Evolutionary conservation across 768 basidiomycete genomes (phyloP).

Genomic region (Cantharellus anzutake): DNA sequence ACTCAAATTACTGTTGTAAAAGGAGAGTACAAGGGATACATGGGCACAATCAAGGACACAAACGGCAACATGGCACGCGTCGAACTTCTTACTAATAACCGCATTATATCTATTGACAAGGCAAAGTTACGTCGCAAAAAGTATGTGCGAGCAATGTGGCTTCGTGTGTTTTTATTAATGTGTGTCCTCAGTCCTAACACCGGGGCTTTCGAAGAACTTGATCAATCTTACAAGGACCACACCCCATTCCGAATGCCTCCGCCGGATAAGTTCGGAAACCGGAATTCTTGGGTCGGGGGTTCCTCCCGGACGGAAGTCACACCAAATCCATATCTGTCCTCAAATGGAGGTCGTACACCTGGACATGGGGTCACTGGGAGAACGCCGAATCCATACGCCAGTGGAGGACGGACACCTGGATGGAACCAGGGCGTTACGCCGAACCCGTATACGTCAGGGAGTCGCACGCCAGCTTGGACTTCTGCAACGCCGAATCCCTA

Average conservation of each 20-base stretch:
- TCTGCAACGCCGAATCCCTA: slow-evolving; percentile 40
- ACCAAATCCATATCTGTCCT: slow-evolving; percentile 23
- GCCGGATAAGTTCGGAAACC: background rate
- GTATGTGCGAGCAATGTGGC: slow-evolving; percentile 25
- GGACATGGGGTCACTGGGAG: slow-evolving; percentile 12
- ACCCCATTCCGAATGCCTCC: background rate
- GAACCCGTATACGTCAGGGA: slow-evolving; percentile 43
- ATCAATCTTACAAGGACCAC: background rate
- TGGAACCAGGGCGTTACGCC: slow-evolving; percentile 49
- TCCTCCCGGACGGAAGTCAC: slow-evolving; percentile 25
- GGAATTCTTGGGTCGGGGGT: background rate
- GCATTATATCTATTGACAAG: slow-evolving; percentile 73
- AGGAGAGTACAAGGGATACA: slow-evolving; percentile 79
- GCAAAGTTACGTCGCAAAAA: slow-evolving; percentile 50
- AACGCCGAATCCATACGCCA: slow-evolving; percentile 30
- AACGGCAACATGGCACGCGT: slow-evolving; percentile 76
- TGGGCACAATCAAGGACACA: slow-evolving; percentile 87
- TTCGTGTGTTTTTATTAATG: background rate
- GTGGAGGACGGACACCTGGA: slow-evolving; percentile 46
- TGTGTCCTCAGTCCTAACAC: background rate
- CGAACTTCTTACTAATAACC: slow-evolving; percentile 78
- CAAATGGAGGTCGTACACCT: slow-evolving; percentile 11
- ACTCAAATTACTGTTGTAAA: slow-evolving; percentile 59
- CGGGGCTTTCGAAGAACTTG: background rate
- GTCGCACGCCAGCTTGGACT: slow-evolving; percentile 39